Evolutionary conservation across 2,329 filamentous ascomycete genomes (phyloP).

Genomic region (Calonectria ilicicola): DNA sequence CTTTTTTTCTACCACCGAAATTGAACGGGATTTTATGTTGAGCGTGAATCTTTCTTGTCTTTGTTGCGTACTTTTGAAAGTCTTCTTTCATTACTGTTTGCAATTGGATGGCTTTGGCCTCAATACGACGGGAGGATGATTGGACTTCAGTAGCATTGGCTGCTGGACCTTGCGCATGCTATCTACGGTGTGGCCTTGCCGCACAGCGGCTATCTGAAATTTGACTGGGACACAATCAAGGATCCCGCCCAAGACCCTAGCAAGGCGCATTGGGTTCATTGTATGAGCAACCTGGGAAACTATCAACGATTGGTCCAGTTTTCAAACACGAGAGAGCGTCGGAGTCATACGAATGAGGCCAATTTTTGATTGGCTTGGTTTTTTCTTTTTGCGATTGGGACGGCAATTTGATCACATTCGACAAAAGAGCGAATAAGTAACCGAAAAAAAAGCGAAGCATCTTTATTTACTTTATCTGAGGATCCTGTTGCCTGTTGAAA

Average conservation of each 20-base stretch:
- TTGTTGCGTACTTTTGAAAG: not conserved
- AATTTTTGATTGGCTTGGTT: conserved; percentile 1
- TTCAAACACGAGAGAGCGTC: not conserved
- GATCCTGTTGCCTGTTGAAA: not conserved
- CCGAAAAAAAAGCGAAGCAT: conserved; percentile 20
- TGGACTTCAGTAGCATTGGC: not conserved
- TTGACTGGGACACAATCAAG: not conserved
- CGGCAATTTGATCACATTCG: conserved; percentile 4
- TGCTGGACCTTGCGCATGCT: not conserved
- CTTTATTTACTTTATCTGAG: conserved; percentile 7
- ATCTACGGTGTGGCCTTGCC: not conserved
- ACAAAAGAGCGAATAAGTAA: conserved; percentile 12
- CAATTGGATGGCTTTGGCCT: not conserved
- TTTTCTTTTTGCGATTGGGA: conserved; percentile 8
- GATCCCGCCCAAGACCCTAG: not conserved
- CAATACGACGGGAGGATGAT: not conserved
- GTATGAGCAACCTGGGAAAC: not conserved
- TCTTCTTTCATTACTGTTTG: not conserved
- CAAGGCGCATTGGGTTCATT: not conserved
- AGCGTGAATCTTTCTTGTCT: conserved; percentile 7
- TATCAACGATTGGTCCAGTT: not conserved
- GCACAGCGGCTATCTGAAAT: not conserved
- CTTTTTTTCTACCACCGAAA: conserved; percentile 19
- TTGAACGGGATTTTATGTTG: conserved; percentile 20
- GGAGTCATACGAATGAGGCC: not conserved